A percentile compares a stretch with the other conserved stretches of the same genome.
phyloP scores from a whole-genome alignment of 176 grass and related monocot genomes.

The Canna indica region DNA sequence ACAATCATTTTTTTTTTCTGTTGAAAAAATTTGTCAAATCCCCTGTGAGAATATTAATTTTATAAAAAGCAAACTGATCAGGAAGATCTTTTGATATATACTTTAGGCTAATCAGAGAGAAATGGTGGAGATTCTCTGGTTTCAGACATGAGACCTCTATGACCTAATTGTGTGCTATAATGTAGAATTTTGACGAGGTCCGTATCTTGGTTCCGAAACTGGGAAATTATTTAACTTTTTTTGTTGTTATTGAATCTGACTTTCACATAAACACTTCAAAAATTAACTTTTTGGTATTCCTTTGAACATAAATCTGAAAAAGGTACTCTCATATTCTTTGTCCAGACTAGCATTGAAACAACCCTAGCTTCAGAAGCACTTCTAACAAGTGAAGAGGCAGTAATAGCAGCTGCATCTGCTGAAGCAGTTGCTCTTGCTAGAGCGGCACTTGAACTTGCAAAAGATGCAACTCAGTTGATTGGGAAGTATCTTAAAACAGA shows the following conservation, averaged over 20 bases:
- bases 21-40: background rate
- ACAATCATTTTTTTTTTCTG: background rate
- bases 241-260: background rate
- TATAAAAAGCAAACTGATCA: background rate
- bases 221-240: background rate
- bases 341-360: constrained; percentile 31
- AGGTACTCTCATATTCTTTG: background rate
- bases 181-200: background rate
- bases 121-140: no score
- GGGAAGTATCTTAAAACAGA: constrained; percentile 16
- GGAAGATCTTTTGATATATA: background rate
- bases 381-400: constrained; percentile 45
- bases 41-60: background rate
- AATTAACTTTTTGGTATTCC: background rate
- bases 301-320: background rate
- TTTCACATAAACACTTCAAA: background rate
- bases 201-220: background rate
- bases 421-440: constrained; percentile 86
- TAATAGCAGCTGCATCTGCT: constrained; percentile 63
- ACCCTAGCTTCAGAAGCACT: constrained; percentile 39
- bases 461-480: constrained; percentile 50
- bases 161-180: background rate
- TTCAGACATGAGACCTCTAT: background rate
- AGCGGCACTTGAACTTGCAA: constrained; percentile 59
- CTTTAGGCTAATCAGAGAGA: no score